These are phyloP conservation scores for Asterionellopsis glacialis DNA, from an alignment of 108 stramenopile species.

Conservation along the genomic window DNA sequence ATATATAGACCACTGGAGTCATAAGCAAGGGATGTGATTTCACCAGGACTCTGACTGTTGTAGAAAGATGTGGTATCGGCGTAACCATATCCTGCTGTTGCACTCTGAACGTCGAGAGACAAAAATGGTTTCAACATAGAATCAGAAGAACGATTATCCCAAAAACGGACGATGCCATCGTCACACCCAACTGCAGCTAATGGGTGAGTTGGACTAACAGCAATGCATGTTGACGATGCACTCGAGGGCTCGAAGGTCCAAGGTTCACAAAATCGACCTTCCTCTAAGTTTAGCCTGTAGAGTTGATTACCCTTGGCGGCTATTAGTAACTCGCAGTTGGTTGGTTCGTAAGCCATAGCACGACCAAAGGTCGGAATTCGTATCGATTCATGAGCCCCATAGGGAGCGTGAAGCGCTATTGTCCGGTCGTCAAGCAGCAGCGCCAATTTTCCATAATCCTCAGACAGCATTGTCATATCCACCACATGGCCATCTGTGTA, in stretches of 20 bases:
- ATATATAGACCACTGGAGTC: slow-evolving; percentile 84
- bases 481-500: slow-evolving; percentile 92
- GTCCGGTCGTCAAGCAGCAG: slow-evolving; percentile 90
- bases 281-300: slow-evolving; percentile 94
- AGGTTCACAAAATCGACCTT: slow-evolving; percentile 91
- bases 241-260: slow-evolving; percentile 42
- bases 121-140: slow-evolving; percentile 62
- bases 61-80: slow-evolving; percentile 23
- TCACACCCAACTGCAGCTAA: slow-evolving; percentile 83
- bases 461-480: slow-evolving; percentile 78
- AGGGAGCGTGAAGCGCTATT: slow-evolving; percentile 95
- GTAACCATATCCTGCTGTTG: slow-evolving; percentile 67
- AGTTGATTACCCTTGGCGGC: slow-evolving; percentile 78
- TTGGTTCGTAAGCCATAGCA: slow-evolving; percentile 89
- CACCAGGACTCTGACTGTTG: slow-evolving; percentile 23
- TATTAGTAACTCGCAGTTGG: slow-evolving; percentile 86
- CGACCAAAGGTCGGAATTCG: slow-evolving; percentile 96
- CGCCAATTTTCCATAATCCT: slow-evolving; percentile 94
- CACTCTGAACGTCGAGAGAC: slow-evolving; percentile 73
- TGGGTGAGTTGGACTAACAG: slow-evolving; percentile 62
- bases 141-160: slow-evolving; percentile 86
- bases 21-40: slow-evolving; percentile 85
- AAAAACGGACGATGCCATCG: slow-evolving; percentile 87
- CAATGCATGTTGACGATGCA: slow-evolving; percentile 50
- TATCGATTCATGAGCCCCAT: slow-evolving; percentile 88